Percentiles rank a stretch among this genome's conserved stretches.
phyloP scores from a whole-genome alignment of 2,329 filamentous ascomycete genomes.

The Fusarium pseudograminearum region DNA sequence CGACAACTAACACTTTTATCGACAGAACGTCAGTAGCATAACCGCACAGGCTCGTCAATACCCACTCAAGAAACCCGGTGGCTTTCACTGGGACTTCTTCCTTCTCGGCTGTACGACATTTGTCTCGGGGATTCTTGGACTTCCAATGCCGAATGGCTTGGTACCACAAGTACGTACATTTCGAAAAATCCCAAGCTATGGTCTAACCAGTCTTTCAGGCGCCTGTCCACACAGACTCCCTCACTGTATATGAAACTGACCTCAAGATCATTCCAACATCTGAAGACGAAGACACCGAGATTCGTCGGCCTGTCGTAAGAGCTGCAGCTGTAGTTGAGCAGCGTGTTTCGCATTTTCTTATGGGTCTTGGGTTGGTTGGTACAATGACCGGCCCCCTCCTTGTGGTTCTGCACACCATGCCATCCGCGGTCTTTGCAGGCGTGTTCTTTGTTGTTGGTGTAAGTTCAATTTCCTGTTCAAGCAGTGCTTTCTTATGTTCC shows the following conservation, averaged over 20 bases:
- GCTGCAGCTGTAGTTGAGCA: conserved; percentile 11
- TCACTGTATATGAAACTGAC: conserved; percentile 1
- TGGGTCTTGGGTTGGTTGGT: conserved; percentile 1
- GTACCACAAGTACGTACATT: neutral
- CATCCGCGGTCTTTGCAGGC: neutral
- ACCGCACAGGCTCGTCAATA: conserved; percentile 6
- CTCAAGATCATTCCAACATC: neutral
- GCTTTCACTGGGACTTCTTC: conserved; percentile 11
- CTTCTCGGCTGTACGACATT: conserved; percentile 4
- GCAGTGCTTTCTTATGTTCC: fast-evolving
- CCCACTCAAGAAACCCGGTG: conserved; percentile 5
- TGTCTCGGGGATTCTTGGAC: conserved; percentile 2
- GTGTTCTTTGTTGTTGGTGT: conserved; percentile 13
- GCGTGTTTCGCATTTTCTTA: conserved; percentile 2
- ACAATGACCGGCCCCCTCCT: conserved; percentile 8
- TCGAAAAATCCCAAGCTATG: fast-evolving
- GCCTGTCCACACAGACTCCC: conserved; percentile 3
- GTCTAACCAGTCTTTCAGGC: neutral
- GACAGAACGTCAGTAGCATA: conserved; percentile 8
- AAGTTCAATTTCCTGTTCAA: neutral
- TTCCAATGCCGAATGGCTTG: conserved; percentile 1
- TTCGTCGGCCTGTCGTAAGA: neutral
- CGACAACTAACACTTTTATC: neutral
- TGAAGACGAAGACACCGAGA: neutral
- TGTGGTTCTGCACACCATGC: conserved; percentile 2